Percentiles rank a stretch among this genome's conserved stretches.
phyloP scores from a whole-genome alignment of 257 asterid genomes.

The Linderniella brevidens region DNA sequence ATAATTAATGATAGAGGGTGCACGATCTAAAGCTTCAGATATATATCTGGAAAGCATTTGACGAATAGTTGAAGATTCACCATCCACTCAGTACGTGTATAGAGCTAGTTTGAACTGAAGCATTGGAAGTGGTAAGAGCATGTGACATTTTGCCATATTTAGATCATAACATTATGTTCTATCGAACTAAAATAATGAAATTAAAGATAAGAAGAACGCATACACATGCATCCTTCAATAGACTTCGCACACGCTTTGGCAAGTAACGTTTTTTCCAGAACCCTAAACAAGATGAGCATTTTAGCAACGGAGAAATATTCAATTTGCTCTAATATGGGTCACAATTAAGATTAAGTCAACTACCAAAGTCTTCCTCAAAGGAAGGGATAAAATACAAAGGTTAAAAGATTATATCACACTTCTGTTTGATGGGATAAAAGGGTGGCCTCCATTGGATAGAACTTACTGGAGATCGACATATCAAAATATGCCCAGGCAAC shows the following conservation, averaged over 20 bases:
- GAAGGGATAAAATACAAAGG: too few relatives aligned
- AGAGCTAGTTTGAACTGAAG: too few relatives aligned
- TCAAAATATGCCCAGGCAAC: slow-evolving; percentile 85
- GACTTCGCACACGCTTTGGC: slow-evolving; percentile 64
- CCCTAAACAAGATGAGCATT: slow-evolving; percentile 20
- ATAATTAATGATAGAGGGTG: slow-evolving; percentile 71
- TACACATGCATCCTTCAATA: slow-evolving; percentile 60
- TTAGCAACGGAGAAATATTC: neutral
- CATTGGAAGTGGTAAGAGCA: too few relatives aligned
- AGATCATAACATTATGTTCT: slow-evolving; percentile 9
- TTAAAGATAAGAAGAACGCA: slow-evolving; percentile 12
- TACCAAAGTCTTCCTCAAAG: neutral
- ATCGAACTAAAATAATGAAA: slow-evolving; percentile 2
- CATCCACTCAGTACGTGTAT: too few relatives aligned
- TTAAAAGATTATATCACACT: too few relatives aligned
- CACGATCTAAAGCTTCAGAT: slow-evolving; percentile 73
- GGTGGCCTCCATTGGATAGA: slow-evolving; percentile 2
- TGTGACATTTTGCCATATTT: neutral
- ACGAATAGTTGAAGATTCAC: slow-evolving; percentile 50
- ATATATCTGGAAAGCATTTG: slow-evolving; percentile 49
- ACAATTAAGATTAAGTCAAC: neutral
- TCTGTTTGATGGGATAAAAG: slow-evolving; percentile 3
- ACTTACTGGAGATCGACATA: slow-evolving; percentile 83
- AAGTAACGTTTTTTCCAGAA: slow-evolving; percentile 78
- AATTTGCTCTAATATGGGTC: neutral